Evolutionary conservation across 257 asterid species (phyloP).

Genomic region (Prunella vulgaris): DNA sequence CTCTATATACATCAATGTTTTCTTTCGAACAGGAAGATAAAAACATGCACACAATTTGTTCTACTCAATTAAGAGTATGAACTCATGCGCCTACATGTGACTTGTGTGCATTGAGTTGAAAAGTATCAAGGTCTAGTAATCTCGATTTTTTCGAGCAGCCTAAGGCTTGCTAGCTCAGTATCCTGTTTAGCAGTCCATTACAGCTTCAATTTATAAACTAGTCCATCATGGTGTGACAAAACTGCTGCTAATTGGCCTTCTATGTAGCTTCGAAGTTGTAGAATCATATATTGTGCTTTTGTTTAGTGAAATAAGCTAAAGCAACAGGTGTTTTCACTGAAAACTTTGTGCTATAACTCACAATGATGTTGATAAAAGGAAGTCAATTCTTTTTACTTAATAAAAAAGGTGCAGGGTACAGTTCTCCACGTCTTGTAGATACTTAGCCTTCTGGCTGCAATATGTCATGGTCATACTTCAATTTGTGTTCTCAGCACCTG

Average conservation of each 20-base stretch:
- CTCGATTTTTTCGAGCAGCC: background rate
- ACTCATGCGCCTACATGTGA: background rate
- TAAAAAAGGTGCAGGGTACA: background rate
- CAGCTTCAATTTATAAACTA: background rate
- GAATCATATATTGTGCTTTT: background rate
- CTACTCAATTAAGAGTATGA: background rate
- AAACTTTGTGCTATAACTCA: background rate
- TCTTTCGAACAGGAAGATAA: background rate
- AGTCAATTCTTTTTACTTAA: background rate
- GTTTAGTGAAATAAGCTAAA: background rate
- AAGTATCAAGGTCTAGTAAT: background rate
- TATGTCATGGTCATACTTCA: background rate
- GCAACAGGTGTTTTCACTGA: background rate
- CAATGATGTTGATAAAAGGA: background rate
- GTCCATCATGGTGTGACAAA: background rate
- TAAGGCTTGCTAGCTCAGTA: background rate
- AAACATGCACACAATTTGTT: background rate
- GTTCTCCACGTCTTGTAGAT: background rate
- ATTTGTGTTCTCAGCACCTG: background rate
- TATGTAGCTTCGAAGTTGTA: background rate
- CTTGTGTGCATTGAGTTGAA: background rate
- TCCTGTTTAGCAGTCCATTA: background rate
- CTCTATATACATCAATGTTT: background rate
- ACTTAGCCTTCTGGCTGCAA: background rate
- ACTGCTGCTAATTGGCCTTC: conserved; percentile 1